Evolutionary conservation across 2,329 filamentous ascomycete genomes (phyloP), one percentile per base, ranked within the genome.

Genomic region (Lojkania enalia): DNA sequence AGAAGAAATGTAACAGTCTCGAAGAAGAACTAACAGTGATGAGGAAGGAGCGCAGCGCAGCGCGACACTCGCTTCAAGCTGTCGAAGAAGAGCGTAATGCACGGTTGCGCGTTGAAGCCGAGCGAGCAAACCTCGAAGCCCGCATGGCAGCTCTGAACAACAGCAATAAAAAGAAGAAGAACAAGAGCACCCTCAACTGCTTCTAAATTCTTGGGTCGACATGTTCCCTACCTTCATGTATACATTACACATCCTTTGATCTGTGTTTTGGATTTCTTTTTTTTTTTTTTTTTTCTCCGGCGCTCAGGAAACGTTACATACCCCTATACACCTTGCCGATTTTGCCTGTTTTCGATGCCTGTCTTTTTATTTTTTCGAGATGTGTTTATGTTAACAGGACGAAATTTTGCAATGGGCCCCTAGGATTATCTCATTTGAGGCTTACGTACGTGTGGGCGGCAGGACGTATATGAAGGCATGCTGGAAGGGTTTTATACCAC

Each of bases 31-130:
- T 84, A 51, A 81, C 84, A 49, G 76, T 85, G 31, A 71, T 85
- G 54, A 76, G 76, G 59, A 82, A 83, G 60, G 81, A 85, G 66
- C 74, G 77, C 46, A 78, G 74, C 58, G 78, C 76, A 27, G 80
- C 79, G 23, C 76, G 84, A 21, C 78, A 84, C 52, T 84, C 80
- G 52, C 80, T 97, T 57, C 90, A 96, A 69, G 88, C 90, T 49
- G 89, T 97, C 16, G 95, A 99, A 69, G 92, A 99, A 72, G 94
- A 99, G 79, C 84, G 92, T 60, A 92, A 89, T 75, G 95, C 95
- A 74, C 81, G 94, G 49, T 81, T 90, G 54, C 88, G 92, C 52
- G 91, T 95, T 25, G 94, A 99, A 76, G 84, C 87, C 54, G 94
- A 94, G 32, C 81, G 88, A 42, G 88, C 87, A 29, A 88, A 95